These are phyloP conservation scores for Sporothrix brunneoviolacea DNA, from an alignment of 2,329 filamentous ascomycete genomes.

Conservation along the genomic window DNA sequence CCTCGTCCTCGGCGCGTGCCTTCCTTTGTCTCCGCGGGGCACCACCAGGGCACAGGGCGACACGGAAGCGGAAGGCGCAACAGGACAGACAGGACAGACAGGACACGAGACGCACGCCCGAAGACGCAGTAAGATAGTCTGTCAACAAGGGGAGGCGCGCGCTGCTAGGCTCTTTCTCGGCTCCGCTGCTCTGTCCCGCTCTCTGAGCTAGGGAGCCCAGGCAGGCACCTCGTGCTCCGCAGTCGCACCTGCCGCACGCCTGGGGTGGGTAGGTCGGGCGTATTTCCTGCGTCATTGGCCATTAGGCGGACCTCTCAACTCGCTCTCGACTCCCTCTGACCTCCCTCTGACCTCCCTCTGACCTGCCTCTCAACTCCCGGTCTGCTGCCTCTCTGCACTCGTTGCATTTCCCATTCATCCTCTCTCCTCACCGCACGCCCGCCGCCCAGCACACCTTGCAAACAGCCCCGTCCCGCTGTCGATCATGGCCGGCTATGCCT, in stretches of 20 bases:
- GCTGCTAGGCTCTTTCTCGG: too few species aligned
- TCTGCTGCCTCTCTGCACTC: background rate
- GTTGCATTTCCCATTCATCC: background rate
- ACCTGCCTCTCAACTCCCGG: background rate
- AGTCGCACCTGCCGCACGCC: slow-evolving; percentile 1
- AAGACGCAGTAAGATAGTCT: background rate
- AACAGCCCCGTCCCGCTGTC: slow-evolving; percentile 4
- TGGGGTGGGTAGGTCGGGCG: background rate
- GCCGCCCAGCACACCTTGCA: too few species aligned
- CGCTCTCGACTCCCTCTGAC: background rate
- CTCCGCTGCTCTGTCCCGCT: too few species aligned
- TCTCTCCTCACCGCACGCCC: background rate
- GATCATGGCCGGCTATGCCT: slow-evolving; percentile 6
- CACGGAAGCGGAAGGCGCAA: too few species aligned
- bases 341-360: background rate
- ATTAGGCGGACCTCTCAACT: slow-evolving; percentile 1
- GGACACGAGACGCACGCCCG: background rate
- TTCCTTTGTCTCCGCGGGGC: too few species aligned
- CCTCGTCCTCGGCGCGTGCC: too few species aligned
- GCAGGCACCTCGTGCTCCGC: background rate
- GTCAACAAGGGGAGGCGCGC: too few species aligned
- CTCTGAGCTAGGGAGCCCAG: too few species aligned
- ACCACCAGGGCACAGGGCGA: too few species aligned
- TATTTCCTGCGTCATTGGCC: slow-evolving; percentile 7
- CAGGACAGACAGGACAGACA: background rate